Conservation (phyloP, 352 stramenopile genomes). For the Sclerospora graminicola region DNA sequence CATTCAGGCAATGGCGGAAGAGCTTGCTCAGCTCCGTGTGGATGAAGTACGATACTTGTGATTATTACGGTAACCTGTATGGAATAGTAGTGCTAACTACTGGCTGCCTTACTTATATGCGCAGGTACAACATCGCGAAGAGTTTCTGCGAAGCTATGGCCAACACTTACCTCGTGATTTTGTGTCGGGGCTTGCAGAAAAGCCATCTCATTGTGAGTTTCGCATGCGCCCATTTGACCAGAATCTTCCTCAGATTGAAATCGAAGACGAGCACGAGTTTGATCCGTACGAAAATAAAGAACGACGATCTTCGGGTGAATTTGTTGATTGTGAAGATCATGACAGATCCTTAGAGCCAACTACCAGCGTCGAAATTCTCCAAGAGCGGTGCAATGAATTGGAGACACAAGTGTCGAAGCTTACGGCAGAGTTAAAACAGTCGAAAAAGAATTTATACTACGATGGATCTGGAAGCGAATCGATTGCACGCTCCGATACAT, state of each 20-base stretch:
- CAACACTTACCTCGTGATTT: slow-evolving; percentile 80
- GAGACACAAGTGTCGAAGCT: slow-evolving; percentile 54
- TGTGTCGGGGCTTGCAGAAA: slow-evolving; percentile 69
- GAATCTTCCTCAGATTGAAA: slow-evolving; percentile 55
- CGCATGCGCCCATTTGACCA: slow-evolving; percentile 83
- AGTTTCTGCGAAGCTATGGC: slow-evolving; percentile 64
- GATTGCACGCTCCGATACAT: slow-evolving; percentile 54
- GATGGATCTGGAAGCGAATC: slow-evolving; percentile 57
- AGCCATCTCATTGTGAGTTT: slow-evolving; percentile 83
- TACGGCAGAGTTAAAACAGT: slow-evolving; percentile 53
- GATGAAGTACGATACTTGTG: slow-evolving; percentile 38
- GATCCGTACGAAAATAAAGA: slow-evolving; percentile 24
- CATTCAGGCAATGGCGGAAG: slow-evolving; percentile 81
- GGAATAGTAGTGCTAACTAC: slow-evolving; percentile 5
- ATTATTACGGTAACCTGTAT: not conserved
- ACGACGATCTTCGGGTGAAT: slow-evolving; percentile 16
- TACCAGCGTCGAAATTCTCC: slow-evolving; percentile 38
- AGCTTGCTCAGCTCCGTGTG: slow-evolving; percentile 70
- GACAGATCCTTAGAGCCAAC: slow-evolving; percentile 10
- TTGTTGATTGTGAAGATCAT: slow-evolving; percentile 21
- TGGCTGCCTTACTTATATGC: not conserved
- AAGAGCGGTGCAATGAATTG: slow-evolving; percentile 62
- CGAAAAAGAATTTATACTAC: slow-evolving; percentile 66
- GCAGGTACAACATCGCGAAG: slow-evolving; percentile 59
- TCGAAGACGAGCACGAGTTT: slow-evolving; percentile 23